Evolutionary conservation across 2,329 filamentous ascomycete genomes (phyloP).

Genomic region (Ceratocystis papillata): DNA sequence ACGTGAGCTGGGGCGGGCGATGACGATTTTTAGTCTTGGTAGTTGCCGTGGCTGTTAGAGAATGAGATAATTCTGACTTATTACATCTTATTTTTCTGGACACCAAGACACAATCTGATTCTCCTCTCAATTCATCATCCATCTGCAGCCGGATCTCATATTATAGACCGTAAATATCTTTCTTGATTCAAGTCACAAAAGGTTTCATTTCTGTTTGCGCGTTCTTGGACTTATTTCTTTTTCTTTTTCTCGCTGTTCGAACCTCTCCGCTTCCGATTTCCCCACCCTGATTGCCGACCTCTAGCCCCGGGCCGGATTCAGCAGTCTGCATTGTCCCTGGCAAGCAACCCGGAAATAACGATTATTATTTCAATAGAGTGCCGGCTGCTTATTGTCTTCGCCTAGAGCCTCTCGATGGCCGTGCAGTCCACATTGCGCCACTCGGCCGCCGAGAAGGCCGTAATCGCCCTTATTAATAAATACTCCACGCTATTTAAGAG

Average conservation of each 20-base stretch:
- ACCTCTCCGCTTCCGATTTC: neutral
- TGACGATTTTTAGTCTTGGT: conserved; percentile 11
- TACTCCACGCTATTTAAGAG: conserved; percentile 45
- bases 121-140: neutral
- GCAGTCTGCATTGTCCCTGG: neutral
- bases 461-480: conserved; percentile 52
- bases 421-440: conserved; percentile 72
- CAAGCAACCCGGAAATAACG: neutral
- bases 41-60: conserved; percentile 4
- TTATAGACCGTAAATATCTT: neutral
- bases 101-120: neutral
- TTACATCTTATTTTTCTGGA: neutral
- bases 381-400: neutral
- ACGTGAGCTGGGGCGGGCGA: conserved; percentile 5
- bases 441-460: conserved; percentile 53
- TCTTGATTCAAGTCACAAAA: neutral
- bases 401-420: conserved; percentile 49
- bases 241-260: neutral
- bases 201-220: neutral
- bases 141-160: neutral
- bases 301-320: neutral
- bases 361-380: neutral
- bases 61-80: conserved; percentile 10
- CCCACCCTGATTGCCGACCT: neutral
- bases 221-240: neutral